Percentiles rank a stretch among this genome's conserved stretches.
phyloP scores from a whole-genome alignment of 805 yeast genomes.

The Lipomyces yamadae region DNA sequence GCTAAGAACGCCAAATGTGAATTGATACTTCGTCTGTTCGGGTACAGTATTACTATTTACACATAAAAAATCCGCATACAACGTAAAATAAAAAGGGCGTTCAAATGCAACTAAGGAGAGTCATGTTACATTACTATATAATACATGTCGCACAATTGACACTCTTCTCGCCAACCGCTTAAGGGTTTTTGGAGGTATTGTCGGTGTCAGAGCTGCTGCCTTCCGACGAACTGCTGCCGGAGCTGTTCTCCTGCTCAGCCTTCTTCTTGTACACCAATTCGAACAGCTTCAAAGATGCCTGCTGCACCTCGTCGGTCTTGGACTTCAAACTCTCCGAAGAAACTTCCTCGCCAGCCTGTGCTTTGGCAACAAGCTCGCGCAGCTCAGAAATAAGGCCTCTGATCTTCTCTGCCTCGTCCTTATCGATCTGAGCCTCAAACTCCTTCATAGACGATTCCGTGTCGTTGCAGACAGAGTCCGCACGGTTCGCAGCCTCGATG shows the following conservation, averaged over 20 bases:
- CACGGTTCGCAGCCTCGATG: conserved; percentile 83
- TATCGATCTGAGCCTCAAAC: conserved; percentile 68
- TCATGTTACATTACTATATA: conserved; percentile 1
- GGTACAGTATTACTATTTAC: neutral
- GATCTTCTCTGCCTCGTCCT: conserved; percentile 60
- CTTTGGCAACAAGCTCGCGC: conserved; percentile 77
- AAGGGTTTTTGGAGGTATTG: neutral
- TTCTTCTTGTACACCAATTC: conserved; percentile 68
- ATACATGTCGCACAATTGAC: neutral
- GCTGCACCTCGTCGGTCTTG: conserved; percentile 84
- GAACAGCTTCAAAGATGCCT: conserved; percentile 77
- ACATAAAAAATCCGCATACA: neutral
- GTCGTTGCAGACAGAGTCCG: conserved; percentile 81
- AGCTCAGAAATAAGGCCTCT: conserved; percentile 62
- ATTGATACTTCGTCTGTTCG: neutral
- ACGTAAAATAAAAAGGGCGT: neutral
- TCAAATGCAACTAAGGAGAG: conserved; percentile 1
- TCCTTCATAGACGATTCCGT: conserved; percentile 84
- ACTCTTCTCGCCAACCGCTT: neutral
- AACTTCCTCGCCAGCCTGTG: conserved; percentile 68
- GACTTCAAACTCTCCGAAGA: conserved; percentile 67
- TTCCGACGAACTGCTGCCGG: conserved; percentile 12
- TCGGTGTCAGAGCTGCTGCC: conserved; percentile 1
- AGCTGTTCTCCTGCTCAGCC: conserved; percentile 42
- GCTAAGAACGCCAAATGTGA: neutral